Percentiles rank a stretch among this genome's conserved stretches.
phyloP scores from a whole-genome alignment of 164 flowering plant genomes.

The Houttuynia cordata region DNA sequence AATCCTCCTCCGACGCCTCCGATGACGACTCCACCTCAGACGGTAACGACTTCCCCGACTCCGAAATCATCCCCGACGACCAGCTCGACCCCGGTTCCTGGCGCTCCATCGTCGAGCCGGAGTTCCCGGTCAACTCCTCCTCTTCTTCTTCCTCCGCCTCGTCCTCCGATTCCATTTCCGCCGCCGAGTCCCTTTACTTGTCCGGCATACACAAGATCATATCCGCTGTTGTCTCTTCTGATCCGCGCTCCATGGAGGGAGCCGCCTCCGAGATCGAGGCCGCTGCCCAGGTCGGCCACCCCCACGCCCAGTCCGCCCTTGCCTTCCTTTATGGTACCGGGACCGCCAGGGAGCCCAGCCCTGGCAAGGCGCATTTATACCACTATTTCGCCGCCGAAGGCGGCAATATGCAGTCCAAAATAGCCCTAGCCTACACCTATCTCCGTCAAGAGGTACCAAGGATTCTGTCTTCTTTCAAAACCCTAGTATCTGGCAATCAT shows the following conservation, averaged over 20 bases:
- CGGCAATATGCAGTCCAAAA: conserved; percentile 80
- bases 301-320: conserved; percentile 68
- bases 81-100: conserved; percentile 94
- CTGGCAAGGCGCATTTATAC: conserved; percentile 52
- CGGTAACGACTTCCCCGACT: conserved; percentile 70
- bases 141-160: background rate
- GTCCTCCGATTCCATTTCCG: conserved; percentile 2
- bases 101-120: conserved; percentile 73
- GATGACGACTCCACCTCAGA: conserved; percentile 20
- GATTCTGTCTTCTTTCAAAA: too few species aligned
- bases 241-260: conserved; percentile 44
- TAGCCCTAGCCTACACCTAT: conserved; percentile 80
- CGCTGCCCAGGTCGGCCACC: conserved; percentile 31
- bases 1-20: conserved; percentile 9
- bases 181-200: conserved; percentile 30
- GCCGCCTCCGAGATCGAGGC: conserved; percentile 54
- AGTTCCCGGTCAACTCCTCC: background rate
- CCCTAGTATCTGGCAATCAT: too few species aligned
- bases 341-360: conserved; percentile 39
- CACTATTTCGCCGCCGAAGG: conserved; percentile 72
- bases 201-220: conserved; percentile 44
- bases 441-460: conserved; percentile 58
- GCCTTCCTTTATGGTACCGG: conserved; percentile 74
- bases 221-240: conserved; percentile 37
- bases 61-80: conserved; percentile 43